A percentile compares a stretch with the other conserved stretches of the same genome.
Conservation (phyloP, 441 rosid species). For the Erodium moschatum region DNA sequence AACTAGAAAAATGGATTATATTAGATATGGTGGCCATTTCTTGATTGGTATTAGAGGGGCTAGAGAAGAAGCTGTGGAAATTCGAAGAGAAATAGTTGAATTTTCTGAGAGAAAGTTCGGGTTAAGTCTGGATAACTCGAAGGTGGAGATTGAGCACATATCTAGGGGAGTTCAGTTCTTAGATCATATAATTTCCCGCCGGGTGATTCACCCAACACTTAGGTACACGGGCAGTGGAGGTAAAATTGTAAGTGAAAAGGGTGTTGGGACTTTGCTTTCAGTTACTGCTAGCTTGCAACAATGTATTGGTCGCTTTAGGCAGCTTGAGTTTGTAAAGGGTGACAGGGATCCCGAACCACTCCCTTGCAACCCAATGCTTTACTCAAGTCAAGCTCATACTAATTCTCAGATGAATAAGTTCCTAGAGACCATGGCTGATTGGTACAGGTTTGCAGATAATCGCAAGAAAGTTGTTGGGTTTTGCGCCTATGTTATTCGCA, state of each 20-base stretch:
- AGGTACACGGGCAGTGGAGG: constrained; percentile 80
- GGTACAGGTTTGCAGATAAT: constrained; percentile 92
- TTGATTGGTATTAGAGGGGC: constrained; percentile 88
- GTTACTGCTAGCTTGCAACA: constrained; percentile 88
- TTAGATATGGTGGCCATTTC: constrained; percentile 82
- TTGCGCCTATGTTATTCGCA: constrained; percentile 91
- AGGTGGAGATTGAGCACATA: constrained; percentile 79
- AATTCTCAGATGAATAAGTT: constrained; percentile 98
- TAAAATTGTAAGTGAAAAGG: constrained; percentile 67
- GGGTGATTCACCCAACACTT: constrained; percentile 78
- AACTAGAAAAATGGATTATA: constrained; percentile 86
- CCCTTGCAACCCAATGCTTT: constrained; percentile 93
- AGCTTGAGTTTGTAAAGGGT: constrained; percentile 80
- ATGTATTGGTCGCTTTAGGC: constrained; percentile 68
- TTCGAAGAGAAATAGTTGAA: constrained; percentile 55
- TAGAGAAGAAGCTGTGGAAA: constrained; percentile 71
- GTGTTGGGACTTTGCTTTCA: constrained; percentile 87
- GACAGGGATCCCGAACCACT: constrained; percentile 90
- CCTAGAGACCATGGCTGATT: constrained; percentile 96
- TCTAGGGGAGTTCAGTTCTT: constrained; percentile 84
- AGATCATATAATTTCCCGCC: constrained; percentile 75
- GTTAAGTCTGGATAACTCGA: constrained; percentile 58
- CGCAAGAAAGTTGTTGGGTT: constrained; percentile 88
- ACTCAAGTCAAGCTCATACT: constrained; percentile 93
- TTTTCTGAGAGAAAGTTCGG: constrained; percentile 56